Conservation (phyloP, 257 asterid genomes). For the Jasminum sambac region DNA sequence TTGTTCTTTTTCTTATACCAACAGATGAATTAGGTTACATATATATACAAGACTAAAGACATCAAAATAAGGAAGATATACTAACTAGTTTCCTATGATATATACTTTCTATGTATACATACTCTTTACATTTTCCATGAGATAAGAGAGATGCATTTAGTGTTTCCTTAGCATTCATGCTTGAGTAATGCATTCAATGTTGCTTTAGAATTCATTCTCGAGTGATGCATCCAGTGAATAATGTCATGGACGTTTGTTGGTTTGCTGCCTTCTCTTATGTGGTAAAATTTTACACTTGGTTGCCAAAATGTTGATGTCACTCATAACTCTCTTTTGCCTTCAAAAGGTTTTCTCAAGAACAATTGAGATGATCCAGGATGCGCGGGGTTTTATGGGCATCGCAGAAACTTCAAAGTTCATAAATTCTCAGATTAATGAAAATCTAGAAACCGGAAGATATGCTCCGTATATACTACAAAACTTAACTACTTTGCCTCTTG, state of each 20-base stretch:
- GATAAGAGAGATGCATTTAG: background rate
- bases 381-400: constrained; percentile 42
- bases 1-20: no score
- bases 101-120: no score
- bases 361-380: constrained; percentile 64
- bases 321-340: constrained; percentile 20
- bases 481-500: constrained; percentile 79
- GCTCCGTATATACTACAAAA: constrained; percentile 93
- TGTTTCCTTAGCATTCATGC: background rate
- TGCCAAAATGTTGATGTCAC: background rate
- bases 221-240: background rate
- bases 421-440: constrained; percentile 43
- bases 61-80: no score
- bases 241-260: background rate
- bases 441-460: constrained; percentile 57
- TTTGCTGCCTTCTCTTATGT: background rate
- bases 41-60: no score
- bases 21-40: no score
- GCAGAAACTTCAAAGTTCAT: constrained; percentile 39
- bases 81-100: no score
- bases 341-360: constrained; percentile 72
- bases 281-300: constrained; percentile 3
- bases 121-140: no score
- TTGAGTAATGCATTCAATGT: background rate
- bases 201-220: background rate